Percentiles rank a stretch among this genome's conserved stretches.
Evolutionary conservation across 495 filamentous ascomycete species (phyloP).

Genomic region (Penicillium tannophilum): DNA sequence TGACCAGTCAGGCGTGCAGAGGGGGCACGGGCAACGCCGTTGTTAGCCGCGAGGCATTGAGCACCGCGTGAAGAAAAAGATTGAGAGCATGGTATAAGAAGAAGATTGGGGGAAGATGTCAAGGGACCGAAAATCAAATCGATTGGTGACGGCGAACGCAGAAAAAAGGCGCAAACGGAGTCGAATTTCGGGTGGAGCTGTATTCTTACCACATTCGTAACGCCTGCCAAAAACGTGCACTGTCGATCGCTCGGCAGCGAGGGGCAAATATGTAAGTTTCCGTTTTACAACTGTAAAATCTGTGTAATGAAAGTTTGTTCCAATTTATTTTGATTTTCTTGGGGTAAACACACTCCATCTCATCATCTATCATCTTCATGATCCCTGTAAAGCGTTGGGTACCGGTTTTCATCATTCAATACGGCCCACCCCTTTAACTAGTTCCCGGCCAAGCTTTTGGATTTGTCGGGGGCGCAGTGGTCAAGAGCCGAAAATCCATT

Average conservation of each 20-base stretch:
- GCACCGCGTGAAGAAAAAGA: constrained; percentile 2
- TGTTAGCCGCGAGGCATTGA: constrained; percentile 29
- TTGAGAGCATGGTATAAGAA: constrained; percentile 5
- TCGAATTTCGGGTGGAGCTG: background rate
- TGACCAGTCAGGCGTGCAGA: constrained; percentile 24
- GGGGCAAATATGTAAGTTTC: background rate
- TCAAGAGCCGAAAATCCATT: background rate
- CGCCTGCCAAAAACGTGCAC: constrained; percentile 19
- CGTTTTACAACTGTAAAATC: background rate
- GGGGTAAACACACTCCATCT: background rate
- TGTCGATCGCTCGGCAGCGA: constrained; percentile 8
- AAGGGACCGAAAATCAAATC: background rate
- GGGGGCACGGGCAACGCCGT: constrained; percentile 18
- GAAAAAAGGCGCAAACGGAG: constrained; percentile 22
- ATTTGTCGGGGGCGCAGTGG: constrained; percentile 1
- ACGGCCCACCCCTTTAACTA: constrained; percentile 2
- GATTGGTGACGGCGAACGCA: constrained; percentile 2
- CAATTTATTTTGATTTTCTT: background rate
- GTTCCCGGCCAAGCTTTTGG: constrained; percentile 7
- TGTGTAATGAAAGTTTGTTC: constrained; percentile 1
- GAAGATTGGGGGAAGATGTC: background rate
- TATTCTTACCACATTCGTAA: constrained; percentile 5
- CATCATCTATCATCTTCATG: background rate
- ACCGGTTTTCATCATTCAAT: background rate
- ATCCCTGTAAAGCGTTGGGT: too few species aligned